phyloP scores from a whole-genome alignment of 2,329 filamentous ascomycete genomes.

The Lasiodiplodia sp. region DNA sequence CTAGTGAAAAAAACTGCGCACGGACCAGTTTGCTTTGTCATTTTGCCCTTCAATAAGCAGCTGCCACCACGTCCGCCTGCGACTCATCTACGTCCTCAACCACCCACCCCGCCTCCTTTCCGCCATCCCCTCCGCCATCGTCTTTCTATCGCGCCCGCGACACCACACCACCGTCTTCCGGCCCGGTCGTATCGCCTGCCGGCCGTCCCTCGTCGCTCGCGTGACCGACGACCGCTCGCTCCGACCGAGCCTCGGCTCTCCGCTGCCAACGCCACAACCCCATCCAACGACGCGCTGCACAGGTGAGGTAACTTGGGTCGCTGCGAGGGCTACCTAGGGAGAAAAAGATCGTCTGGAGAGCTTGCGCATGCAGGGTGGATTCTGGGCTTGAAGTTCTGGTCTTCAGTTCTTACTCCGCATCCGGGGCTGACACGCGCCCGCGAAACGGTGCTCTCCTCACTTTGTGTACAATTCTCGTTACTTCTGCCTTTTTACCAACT shows the following conservation, averaged over 20 bases:
- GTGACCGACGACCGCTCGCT: constrained; percentile 17
- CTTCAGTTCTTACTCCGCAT: constrained; percentile 31
- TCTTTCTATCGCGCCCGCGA: constrained; percentile 9
- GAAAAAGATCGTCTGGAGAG: constrained; percentile 27
- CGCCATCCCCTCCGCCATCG: constrained; percentile 14
- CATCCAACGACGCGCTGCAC: constrained; percentile 19
- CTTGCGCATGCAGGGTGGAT: constrained; percentile 26
- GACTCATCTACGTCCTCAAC: constrained; percentile 12
- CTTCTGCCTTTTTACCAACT: constrained; percentile 27
- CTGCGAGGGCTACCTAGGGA: constrained; percentile 24
- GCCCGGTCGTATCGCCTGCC: not conserved
- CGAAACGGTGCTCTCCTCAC: constrained; percentile 28
- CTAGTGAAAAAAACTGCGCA: too few relatives aligned
- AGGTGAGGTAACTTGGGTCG: constrained; percentile 30
- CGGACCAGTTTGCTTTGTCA: too few relatives aligned
- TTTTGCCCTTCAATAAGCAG: too few relatives aligned
- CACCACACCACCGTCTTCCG: not conserved
- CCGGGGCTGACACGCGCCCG: constrained; percentile 24
- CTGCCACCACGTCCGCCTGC: constrained; percentile 20
- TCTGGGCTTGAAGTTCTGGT: constrained; percentile 30
- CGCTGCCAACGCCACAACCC: constrained; percentile 21
- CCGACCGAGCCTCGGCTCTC: constrained; percentile 23
- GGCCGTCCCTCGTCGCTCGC: constrained; percentile 20
- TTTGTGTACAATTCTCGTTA: constrained; percentile 31
- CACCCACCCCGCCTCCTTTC: constrained; percentile 21